Evolutionary conservation across 176 grass and related monocot genomes (phyloP).

Genomic region (Lolium perenne): DNA sequence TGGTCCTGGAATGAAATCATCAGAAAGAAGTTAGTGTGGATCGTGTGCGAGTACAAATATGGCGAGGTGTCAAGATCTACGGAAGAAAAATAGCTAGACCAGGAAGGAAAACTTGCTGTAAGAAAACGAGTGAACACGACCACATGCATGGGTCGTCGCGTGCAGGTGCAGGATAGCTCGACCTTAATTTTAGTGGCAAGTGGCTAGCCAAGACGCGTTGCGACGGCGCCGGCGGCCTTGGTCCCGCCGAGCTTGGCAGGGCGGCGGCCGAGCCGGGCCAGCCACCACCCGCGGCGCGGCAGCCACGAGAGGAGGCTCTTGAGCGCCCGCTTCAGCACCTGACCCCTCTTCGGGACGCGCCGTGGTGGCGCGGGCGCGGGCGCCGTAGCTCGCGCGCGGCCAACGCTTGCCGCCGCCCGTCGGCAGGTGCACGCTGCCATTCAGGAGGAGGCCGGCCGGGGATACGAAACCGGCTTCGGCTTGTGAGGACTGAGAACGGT

Average conservation of each 20-base stretch:
- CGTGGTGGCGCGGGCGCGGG: no score
- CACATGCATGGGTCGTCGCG: not conserved
- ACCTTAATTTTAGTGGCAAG: not conserved
- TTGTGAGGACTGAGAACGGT: no score
- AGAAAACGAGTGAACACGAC: not conserved
- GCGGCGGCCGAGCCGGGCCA: not conserved
- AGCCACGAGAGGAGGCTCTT: not conserved
- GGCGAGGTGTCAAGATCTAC: not conserved
- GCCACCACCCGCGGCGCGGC: not conserved
- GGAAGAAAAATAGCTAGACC: not conserved
- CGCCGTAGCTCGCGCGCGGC: no score
- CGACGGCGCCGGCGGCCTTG: not conserved
- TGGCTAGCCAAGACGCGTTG: not conserved
- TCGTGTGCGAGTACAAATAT: not conserved
- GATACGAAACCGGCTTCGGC: no score
- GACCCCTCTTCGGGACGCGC: not conserved
- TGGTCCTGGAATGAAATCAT: no score
- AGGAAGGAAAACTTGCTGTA: not conserved
- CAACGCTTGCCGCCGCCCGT: no score
- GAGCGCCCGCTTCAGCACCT: conserved; percentile 11
- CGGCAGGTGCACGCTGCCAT: no score
- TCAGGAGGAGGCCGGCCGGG: no score
- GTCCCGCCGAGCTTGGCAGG: not conserved
- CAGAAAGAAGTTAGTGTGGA: no score
- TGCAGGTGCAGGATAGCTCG: not conserved